Evolutionary conservation across 2,329 filamentous ascomycete genomes (phyloP).

Genomic region (Phoma herbarum): DNA sequence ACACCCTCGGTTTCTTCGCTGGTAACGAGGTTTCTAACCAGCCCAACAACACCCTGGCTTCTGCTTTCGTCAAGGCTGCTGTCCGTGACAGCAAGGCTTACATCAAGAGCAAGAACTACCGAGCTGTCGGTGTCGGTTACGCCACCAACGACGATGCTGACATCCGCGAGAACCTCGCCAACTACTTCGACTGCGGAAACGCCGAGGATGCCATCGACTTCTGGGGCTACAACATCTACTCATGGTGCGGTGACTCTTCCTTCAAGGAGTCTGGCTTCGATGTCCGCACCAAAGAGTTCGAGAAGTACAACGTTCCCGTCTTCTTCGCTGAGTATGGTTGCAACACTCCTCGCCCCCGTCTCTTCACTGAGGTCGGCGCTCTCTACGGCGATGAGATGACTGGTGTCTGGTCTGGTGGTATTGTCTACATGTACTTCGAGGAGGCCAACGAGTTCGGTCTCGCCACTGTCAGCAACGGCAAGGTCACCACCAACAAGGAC

Average conservation of each 20-base stretch:
- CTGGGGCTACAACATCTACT: conserved; percentile 99
- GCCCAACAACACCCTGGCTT: conserved; percentile 85
- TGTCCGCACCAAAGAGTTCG: conserved; percentile 84
- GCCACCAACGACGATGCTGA: conserved; percentile 91
- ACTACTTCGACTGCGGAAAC: conserved; percentile 93
- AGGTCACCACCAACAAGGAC: conserved; percentile 68
- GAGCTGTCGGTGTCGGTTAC: conserved; percentile 88
- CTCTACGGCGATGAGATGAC: conserved; percentile 86
- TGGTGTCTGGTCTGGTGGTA: conserved; percentile 88
- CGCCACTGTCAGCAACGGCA: conserved; percentile 66
- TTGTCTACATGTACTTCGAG: conserved; percentile 99
- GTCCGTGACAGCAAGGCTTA: conserved; percentile 96
- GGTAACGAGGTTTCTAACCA: conserved; percentile 97
- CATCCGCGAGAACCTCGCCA: conserved; percentile 81
- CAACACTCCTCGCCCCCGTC: conserved; percentile 76
- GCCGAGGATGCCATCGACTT: conserved; percentile 79
- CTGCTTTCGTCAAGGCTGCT: conserved; percentile 95
- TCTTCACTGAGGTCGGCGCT: conserved; percentile 84
- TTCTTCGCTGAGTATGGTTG: conserved; percentile 99
- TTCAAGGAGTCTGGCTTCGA: conserved; percentile 82
- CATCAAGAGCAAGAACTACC: conserved; percentile 81
- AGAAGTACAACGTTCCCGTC: conserved; percentile 87
- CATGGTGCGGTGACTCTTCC: conserved; percentile 90
- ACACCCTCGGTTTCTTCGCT: conserved; percentile 96
- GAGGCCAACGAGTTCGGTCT: conserved; percentile 90